Base-by-base conservation (phyloP, 352 stramenopile species). In the Globisporangium yorkense region DNA sequence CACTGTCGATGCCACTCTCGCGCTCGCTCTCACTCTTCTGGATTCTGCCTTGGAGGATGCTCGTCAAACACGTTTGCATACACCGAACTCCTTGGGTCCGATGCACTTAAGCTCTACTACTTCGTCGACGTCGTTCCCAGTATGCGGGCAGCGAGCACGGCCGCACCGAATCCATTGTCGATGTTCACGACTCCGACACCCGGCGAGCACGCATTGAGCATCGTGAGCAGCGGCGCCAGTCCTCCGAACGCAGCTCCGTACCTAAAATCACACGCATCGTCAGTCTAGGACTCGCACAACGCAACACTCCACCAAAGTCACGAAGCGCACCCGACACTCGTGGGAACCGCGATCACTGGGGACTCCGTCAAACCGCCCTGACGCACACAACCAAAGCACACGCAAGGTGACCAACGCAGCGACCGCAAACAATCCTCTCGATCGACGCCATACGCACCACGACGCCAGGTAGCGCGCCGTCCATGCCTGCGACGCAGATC, bases 171-270 rank as follows among this genome's bases (percentile, higher is more conserved):
- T 39, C 97, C 97, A 66, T 99, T 99, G 73, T 99, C 97, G 61
- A 99, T 98, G 70, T 99, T 99, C n/a, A 99, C 94, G 41, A 99
- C 95, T n/a, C 89, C 92, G 2, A 99, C 95, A n/a, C 97, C 97
- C 15, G 97, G 97, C 45, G 93, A 97, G 67, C 96, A 99, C 20
- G 88, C 94, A 70, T 99, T 99, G 37, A 99, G 77, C 96, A 99
- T 99, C 10, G 96, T 98, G 18, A 99, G 72, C 48, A 99, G 74
- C 0, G 96, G 96, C 52, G 92, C 96, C 10, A 99, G 70, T 0
- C 96, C 97, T 2, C 88, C 82, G 51, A 95, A 95, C 3, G 84
- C 84, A 21, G 83, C 84, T 13, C 86, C 86, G 51, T 95, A 95
- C n/a, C 71, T 80, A 53, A 4, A 37, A 18, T 12, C 24, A 47